Evolutionary conservation across 108 stramenopile species (phyloP).

Genomic region (Aurantiochytrium sp.): DNA sequence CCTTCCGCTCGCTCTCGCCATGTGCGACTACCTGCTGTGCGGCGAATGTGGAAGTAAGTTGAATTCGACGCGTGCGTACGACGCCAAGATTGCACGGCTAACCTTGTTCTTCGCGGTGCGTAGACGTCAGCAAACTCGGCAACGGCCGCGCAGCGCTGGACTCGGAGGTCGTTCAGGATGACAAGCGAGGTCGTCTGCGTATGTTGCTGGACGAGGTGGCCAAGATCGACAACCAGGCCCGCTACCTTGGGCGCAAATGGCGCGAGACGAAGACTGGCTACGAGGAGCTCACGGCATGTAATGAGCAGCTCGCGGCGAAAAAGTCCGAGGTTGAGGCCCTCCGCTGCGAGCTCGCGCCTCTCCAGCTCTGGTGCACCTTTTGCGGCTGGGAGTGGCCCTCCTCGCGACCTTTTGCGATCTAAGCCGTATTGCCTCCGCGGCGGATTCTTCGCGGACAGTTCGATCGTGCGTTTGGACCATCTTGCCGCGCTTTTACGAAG

Average conservation of each 20-base stretch:
- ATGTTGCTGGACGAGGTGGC: background rate
- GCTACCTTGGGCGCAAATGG: background rate
- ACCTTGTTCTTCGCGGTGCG: background rate
- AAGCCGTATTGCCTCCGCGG: too few species aligned
- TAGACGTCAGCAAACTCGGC: background rate
- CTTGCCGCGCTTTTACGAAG: too few species aligned
- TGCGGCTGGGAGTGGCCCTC: background rate
- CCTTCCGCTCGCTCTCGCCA: background rate
- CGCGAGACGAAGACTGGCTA: background rate
- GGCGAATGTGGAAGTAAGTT: background rate
- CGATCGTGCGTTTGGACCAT: too few species aligned
- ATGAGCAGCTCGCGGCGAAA: background rate
- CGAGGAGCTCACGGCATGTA: background rate
- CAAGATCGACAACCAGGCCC: background rate
- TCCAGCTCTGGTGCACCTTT: background rate
- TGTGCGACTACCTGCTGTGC: background rate
- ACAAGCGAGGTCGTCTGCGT: background rate
- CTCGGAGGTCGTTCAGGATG: background rate
- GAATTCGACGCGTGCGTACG: too few species aligned
- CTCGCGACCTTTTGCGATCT: background rate
- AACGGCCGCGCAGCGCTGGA: background rate
- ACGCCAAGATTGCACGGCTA: too few species aligned
- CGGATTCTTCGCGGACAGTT: too few species aligned
- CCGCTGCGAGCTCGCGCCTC: background rate
- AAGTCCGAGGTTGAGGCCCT: background rate